Base-by-base conservation (phyloP, 1,284 basidiomycete species). In the Testicularia cyperi region DNA sequence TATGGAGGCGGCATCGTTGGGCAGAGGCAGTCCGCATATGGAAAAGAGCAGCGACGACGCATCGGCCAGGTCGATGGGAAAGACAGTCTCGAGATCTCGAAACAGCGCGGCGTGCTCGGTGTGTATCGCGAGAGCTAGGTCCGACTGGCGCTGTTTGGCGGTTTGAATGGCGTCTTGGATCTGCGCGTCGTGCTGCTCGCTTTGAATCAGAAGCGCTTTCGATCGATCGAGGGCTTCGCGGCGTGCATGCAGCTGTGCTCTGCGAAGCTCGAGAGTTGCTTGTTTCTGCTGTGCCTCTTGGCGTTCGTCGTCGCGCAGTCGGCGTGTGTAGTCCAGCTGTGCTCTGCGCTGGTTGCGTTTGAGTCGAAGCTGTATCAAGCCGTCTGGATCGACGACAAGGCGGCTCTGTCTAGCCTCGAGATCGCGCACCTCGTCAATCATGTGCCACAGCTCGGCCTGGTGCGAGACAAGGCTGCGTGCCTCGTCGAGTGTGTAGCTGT, bases 1-100 rank as follows among this genome's bases (percentile, higher is more conserved):
- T 0, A 57, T 57, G 19, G 53, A 62, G 8, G 45, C 31, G 15
- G 64, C 62, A 4, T 48, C 64, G 40, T 74, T 75, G 8, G 72
- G 65, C 16, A 76, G 46, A 2, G 70, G 65, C 10, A 74, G 45
- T 6, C 48, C 58, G 23, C 56, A 62, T 25, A 76, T 72, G 16
- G 68, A 70, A 32, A 69, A 75, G 12, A 75, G 63, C n/a, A 76
- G 54, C 5, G 57, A 53, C 9, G 69, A 66, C 0, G 69, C 65
- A 37, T 68, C 63, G 15, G 56, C 57, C 12, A 75, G 42, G 24
- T 75, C 64, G 53, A 76, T 70, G 12, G 72, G 74, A 28, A 66
- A 76, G 45, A 76, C 70, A 10, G 43, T 34, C 28, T 75, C 73
- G 14, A 76, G 55, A 5, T 58, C 58, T 3, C 60, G 64, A 4